Conservation (phyloP, 2,329 filamentous ascomycete genomes). For the Fusarium oxysporum region DNA sequence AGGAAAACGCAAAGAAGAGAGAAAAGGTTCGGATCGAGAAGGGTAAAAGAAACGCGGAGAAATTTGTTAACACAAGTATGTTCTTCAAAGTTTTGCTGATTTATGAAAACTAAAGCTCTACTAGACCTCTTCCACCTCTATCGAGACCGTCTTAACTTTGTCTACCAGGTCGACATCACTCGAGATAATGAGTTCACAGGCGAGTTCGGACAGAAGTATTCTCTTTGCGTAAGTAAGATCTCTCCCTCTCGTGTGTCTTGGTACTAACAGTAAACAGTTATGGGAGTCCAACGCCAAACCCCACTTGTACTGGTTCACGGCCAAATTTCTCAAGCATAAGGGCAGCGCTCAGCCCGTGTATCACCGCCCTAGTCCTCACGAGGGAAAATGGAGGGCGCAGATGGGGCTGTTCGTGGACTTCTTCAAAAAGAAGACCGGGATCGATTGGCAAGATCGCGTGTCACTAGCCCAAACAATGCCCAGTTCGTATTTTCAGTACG, state of each 20-base stretch:
- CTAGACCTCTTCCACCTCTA: slow-evolving; percentile 74
- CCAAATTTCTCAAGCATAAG: slow-evolving; percentile 60
- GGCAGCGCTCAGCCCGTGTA: slow-evolving; percentile 52
- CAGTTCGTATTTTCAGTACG: slow-evolving; percentile 55
- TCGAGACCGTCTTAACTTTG: slow-evolving; percentile 69
- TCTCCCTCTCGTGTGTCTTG: not conserved
- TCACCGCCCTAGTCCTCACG: slow-evolving; percentile 54
- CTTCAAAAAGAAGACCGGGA: slow-evolving; percentile 68
- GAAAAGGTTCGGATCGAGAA: slow-evolving; percentile 52
- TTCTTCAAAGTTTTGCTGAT: not conserved
- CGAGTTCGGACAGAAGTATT: slow-evolving; percentile 68
- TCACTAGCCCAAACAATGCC: slow-evolving; percentile 49
- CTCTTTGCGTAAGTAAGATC: slow-evolving; percentile 64
- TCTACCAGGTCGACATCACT: slow-evolving; percentile 71
- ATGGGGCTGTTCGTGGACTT: slow-evolving; percentile 65
- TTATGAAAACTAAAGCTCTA: not conserved
- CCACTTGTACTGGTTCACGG: slow-evolving; percentile 70
- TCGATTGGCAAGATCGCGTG: slow-evolving; percentile 69
- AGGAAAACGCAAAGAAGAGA: slow-evolving; percentile 47
- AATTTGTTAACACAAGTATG: slow-evolving; percentile 62
- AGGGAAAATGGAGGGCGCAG: slow-evolving; percentile 57
- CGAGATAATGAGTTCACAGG: slow-evolving; percentile 59
- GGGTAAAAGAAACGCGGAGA: slow-evolving; percentile 55
- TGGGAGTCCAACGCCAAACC: slow-evolving; percentile 73
- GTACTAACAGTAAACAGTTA: slow-evolving; percentile 60